Percentiles rank a stretch among this genome's conserved stretches.
Evolutionary conservation across 768 basidiomycete species (phyloP).

Genomic region (Hericium erinaceus): DNA sequence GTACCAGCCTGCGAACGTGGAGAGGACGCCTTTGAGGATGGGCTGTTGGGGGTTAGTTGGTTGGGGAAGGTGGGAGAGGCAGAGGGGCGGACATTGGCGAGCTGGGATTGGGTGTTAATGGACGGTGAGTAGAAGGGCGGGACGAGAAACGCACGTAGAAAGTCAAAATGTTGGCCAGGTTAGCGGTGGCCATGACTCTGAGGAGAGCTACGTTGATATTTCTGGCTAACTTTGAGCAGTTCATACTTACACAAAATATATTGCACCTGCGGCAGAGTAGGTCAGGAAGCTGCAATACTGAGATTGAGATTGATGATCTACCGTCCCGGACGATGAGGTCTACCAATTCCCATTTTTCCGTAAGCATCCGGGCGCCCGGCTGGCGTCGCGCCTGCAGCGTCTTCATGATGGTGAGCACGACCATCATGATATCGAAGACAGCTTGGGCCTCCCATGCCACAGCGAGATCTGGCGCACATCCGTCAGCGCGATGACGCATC

Average conservation of each 20-base stretch:
- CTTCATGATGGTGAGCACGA: conserved; percentile 37
- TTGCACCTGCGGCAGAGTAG: conserved; percentile 28
- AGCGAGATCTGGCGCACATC: conserved; percentile 17
- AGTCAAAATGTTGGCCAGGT: conserved; percentile 38
- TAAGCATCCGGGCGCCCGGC: conserved; percentile 15
- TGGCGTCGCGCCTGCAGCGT: conserved; percentile 26
- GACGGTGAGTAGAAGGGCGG: not conserved
- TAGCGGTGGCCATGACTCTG: conserved; percentile 44
- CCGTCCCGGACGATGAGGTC: conserved; percentile 41
- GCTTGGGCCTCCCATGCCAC: conserved; percentile 43
- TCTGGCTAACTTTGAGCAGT: not conserved
- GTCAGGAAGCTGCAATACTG: not conserved
- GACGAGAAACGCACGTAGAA: conserved; percentile 22
- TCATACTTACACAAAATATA: conserved; percentile 44
- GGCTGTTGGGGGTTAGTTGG: conserved; percentile 26
- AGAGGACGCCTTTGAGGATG: conserved; percentile 35
- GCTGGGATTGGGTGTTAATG: conserved; percentile 7
- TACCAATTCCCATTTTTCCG: conserved; percentile 27
- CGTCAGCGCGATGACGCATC: too few species aligned
- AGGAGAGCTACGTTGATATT: not conserved
- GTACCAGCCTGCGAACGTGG: conserved; percentile 41
- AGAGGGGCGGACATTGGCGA: conserved; percentile 14
- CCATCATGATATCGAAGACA: conserved; percentile 38
- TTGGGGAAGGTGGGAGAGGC: conserved; percentile 19
- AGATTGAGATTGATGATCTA: conserved; percentile 18